Base-by-base conservation (phyloP, 495 filamentous ascomycete species). In the Physcia stellaris region DNA sequence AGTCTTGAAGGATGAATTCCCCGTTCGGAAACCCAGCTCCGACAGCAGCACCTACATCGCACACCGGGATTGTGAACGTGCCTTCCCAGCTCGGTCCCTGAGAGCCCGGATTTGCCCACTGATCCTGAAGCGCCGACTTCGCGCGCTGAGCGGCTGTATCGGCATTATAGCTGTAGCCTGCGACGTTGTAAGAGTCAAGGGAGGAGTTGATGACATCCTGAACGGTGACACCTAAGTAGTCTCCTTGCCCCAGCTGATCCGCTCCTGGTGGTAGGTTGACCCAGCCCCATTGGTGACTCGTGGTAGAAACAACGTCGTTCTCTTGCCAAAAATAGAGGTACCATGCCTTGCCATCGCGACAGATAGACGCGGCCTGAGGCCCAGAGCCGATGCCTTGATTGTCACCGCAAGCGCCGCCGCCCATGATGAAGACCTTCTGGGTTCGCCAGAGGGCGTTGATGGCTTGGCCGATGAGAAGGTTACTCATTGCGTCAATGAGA, bases 251-350 rank as follows among this genome's bases (percentile, higher is more conserved):
- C 4, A 58, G 33, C 22, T 39, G 10, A 10, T 48, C 44, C 3
- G 34, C 32, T 1, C 48, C 46, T 17, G 46, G 51, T 0, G 50
- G 43, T 2, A 27, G 21, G 9, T 40, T 33, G 9, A 47, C 42
- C 50, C 48, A 56, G n/a, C 54, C 53, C 47, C 41, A 57, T 20
- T 50, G 50, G 23, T 58, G 45, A 10, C 45, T 39, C 3, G 41
- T 56, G 0, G 34, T 38, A 3, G 45, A 50, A 24, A 47, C 26
- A 11, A 41, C 37, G 11, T 41, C 33, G 35, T 50, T 45, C 37
- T 54, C 48, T 18, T 52, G 46, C 46, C 50, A 54, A 21, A 47
- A 52, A 33, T 58, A 56, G 4, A 56, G 24, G 35, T 54, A 58
- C 50, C 55, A 56, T n/a, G 53, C 52, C 17, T 45, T 45, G n/a